Evolutionary conservation across 805 yeast genomes (phyloP).

Genomic region (Candida wancherniae): DNA sequence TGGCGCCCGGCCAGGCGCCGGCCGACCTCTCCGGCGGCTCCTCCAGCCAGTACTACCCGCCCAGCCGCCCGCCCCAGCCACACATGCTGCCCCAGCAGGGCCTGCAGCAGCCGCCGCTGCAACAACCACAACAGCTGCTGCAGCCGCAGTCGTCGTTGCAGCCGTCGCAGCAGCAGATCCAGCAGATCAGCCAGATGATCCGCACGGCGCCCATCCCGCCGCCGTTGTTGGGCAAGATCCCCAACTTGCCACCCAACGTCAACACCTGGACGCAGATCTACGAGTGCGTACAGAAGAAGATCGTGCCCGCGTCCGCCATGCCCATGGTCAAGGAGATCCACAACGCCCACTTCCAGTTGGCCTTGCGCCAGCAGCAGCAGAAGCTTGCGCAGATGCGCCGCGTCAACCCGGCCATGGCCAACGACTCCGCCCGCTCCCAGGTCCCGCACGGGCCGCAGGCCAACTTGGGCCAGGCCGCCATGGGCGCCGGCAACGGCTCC

Average conservation of each 20-base stretch:
- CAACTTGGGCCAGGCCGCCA: too few species aligned
- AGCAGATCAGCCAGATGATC: constrained; percentile 40
- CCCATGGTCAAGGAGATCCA: constrained; percentile 63
- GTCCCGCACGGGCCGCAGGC: too few species aligned
- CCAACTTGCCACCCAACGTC: constrained; percentile 71
- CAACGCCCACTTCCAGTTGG: constrained; percentile 57
- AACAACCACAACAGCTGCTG: constrained; percentile 21
- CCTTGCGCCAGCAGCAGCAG: constrained; percentile 47
- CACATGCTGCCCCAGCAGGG: constrained; percentile 2
- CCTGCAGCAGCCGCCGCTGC: constrained; percentile 8
- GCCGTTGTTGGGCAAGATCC: constrained; percentile 58
- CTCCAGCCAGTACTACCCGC: too few species aligned
- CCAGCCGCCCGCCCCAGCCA: not conserved
- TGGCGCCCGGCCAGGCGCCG: constrained; percentile 19
- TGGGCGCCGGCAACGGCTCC: constrained; percentile 2
- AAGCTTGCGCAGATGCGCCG: constrained; percentile 20
- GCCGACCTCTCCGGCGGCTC: too few species aligned
- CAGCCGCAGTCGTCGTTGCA: constrained; percentile 8
- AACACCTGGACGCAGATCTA: constrained; percentile 79
- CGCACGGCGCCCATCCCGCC: constrained; percentile 71
- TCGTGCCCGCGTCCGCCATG: constrained; percentile 54
- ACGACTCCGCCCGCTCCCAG: too few species aligned
- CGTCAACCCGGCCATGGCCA: too few species aligned
- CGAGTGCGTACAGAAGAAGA: constrained; percentile 54
- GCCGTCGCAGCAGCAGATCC: constrained; percentile 29